Percentiles rank a stretch among this genome's conserved stretches.
Conservation (phyloP, 2,329 filamentous ascomycete species). For the Fusarium transvaalense region DNA sequence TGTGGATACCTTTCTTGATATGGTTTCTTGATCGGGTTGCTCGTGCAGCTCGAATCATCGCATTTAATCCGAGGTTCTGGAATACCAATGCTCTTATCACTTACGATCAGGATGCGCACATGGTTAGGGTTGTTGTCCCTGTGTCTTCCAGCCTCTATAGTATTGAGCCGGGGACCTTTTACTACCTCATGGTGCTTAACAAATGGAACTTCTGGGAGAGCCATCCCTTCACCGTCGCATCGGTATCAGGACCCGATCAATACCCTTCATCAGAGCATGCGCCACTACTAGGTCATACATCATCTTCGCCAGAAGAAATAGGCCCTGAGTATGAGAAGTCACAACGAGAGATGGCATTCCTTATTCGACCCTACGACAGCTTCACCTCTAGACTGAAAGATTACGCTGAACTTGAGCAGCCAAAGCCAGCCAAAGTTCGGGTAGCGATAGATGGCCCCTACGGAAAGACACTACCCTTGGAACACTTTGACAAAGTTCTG, state of each 20-base stretch:
- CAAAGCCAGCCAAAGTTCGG: not conserved
- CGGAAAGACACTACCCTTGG: not conserved
- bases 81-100: conserved; percentile 1
- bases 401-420: not conserved
- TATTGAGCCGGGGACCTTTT: conserved; percentile 58
- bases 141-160: conserved; percentile 50
- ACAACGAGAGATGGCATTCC: conserved; percentile 53
- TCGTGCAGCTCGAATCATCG: not conserved
- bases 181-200: conserved; percentile 59
- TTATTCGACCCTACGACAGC: conserved; percentile 60
- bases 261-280: not conserved
- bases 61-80: conserved; percentile 8
- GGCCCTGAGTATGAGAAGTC: not conserved
- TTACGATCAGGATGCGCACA: conserved; percentile 50
- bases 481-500: not conserved
- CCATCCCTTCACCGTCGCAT: conserved; percentile 63
- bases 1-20: not conserved
- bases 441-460: conserved; percentile 14
- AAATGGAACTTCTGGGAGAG: conserved; percentile 59
- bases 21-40: conserved; percentile 2
- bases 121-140: conserved; percentile 57
- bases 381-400: conserved; percentile 51
- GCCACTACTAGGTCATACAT: not conserved
- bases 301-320: fast-evolving
- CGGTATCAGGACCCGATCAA: conserved; percentile 33